Evolutionary conservation across 2,329 filamentous ascomycete genomes (phyloP).

Genomic region (Fusarium hostae): DNA sequence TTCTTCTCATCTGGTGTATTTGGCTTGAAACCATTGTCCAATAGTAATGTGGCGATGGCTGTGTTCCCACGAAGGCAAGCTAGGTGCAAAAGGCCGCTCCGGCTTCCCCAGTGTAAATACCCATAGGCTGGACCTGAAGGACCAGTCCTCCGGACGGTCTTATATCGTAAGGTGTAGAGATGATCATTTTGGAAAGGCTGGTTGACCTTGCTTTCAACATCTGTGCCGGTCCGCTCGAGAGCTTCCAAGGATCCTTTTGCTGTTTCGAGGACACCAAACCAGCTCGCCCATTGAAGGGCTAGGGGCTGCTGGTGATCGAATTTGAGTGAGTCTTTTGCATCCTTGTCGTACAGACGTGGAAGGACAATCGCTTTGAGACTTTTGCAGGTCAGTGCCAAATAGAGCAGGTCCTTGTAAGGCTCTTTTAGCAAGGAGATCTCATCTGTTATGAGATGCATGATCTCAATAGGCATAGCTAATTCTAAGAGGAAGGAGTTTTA

Average conservation of each 20-base stretch:
- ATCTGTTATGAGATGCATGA: constrained; percentile 17
- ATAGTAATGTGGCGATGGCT: constrained; percentile 17
- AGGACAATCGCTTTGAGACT: constrained; percentile 8
- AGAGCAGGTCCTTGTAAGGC: constrained; percentile 10
- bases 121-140: constrained; percentile 1
- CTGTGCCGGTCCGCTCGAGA: neutral
- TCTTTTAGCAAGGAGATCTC: constrained; percentile 10
- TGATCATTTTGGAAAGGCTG: constrained; percentile 7
- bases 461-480: constrained; percentile 24
- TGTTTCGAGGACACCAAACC: constrained; percentile 26
- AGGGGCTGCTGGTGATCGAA: constrained; percentile 9
- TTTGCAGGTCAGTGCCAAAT: constrained; percentile 16
- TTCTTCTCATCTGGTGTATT: constrained; percentile 8
- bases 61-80: constrained; percentile 36
- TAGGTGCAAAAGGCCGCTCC: constrained; percentile 27
- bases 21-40: constrained; percentile 4
- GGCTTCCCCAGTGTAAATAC: constrained; percentile 18
- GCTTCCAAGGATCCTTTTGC: constrained; percentile 20
- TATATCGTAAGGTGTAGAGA: constrained; percentile 22
- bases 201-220: constrained; percentile 12
- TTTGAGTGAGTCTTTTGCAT: constrained; percentile 9
- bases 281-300: constrained; percentile 31
- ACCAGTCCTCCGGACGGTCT: neutral
- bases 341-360: constrained; percentile 18
- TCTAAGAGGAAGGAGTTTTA: neutral